Conservation (phyloP, 169 alveolate species). For the Plasmodium cynomolgi region DNA sequence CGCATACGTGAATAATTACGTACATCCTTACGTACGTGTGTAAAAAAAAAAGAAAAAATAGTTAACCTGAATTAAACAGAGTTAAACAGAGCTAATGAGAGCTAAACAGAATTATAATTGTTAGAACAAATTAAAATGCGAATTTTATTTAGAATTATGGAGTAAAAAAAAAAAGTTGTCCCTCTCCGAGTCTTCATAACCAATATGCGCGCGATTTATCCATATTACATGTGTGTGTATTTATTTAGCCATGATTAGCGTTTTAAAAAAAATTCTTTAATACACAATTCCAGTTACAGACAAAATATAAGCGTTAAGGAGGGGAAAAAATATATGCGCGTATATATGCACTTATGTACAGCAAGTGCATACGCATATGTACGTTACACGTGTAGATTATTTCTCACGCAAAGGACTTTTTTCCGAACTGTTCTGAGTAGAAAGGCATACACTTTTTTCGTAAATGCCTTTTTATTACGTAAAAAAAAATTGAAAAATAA, state of each 20-base stretch:
- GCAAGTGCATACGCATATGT: neutral
- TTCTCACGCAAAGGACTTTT: neutral
- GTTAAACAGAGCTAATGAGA: neutral
- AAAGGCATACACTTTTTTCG: neutral
- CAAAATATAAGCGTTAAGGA: neutral
- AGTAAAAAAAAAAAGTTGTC: conserved; percentile 9
- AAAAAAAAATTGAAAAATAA: neutral
- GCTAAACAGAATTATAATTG: neutral
- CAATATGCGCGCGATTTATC: neutral
- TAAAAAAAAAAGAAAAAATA: neutral
- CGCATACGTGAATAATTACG: neutral
- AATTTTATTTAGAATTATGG: neutral
- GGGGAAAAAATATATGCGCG: neutral
- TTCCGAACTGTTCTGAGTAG: neutral
- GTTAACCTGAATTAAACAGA: neutral
- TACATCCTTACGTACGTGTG: neutral
- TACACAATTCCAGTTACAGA: neutral
- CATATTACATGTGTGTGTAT: neutral
- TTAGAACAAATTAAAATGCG: conserved; percentile 18
- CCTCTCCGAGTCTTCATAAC: neutral
- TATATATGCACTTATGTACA: neutral
- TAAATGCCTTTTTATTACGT: neutral
- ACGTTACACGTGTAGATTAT: neutral
- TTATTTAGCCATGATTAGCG: neutral
- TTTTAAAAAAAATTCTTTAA: neutral